Percentiles rank a stretch among this genome's conserved stretches.
Evolutionary conservation across 345 rosid species (phyloP).

Genomic region (Luvunga scandens): DNA sequence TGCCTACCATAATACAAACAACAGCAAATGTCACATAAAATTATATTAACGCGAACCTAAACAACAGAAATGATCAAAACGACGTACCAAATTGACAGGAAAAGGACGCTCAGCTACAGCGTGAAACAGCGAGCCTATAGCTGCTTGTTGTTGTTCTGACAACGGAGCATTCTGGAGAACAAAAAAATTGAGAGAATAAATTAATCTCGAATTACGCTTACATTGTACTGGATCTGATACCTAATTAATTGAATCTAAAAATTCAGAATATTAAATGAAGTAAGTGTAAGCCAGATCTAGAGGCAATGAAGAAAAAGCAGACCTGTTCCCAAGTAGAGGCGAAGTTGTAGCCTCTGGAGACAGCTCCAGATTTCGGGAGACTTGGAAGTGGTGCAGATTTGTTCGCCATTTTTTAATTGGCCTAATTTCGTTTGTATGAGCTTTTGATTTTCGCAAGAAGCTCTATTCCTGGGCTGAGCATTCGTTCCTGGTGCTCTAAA

Average conservation of each 20-base stretch:
- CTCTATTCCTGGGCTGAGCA: too few species aligned
- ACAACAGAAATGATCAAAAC: background rate
- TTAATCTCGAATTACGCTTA: background rate
- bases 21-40: background rate
- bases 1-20: slow-evolving; percentile 37
- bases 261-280: background rate
- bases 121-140: slow-evolving; percentile 56
- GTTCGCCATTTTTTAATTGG: slow-evolving; percentile 38
- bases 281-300: slow-evolving; percentile 5
- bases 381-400: slow-evolving; percentile 41
- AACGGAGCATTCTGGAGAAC: slow-evolving; percentile 66
- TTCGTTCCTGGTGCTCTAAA: too few species aligned
- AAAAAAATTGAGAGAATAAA: background rate
- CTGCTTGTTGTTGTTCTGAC: slow-evolving; percentile 81
- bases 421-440: too few species aligned
- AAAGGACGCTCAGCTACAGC: slow-evolving; percentile 82
- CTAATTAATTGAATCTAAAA: background rate
- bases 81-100: slow-evolving; percentile 63
- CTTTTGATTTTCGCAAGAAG: too few species aligned
- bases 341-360: slow-evolving; percentile 91
- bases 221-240: slow-evolving; percentile 8
- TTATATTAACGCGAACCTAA: background rate
- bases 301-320: slow-evolving; percentile 8
- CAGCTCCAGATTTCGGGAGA: slow-evolving; percentile 71
- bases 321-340: slow-evolving; percentile 99